Evolutionary conservation across 1,139 yeast genomes (phyloP).

Genomic region (Ogataea hybrid): DNA sequence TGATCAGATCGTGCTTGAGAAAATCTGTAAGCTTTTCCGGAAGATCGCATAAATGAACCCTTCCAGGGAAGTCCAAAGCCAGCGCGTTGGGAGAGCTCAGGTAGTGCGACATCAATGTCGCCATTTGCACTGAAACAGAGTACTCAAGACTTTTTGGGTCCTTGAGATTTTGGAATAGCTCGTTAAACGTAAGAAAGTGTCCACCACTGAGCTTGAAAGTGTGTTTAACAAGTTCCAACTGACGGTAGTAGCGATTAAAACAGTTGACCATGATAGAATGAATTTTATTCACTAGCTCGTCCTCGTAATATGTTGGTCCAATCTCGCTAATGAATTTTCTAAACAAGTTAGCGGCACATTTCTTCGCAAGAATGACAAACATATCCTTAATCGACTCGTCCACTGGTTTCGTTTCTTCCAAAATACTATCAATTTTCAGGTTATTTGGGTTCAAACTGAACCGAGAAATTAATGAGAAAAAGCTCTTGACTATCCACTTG

Average conservation of each 20-base stretch:
- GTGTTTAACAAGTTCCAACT: constrained; percentile 16
- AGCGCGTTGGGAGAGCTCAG: constrained; percentile 9
- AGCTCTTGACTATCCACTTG: constrained; percentile 21
- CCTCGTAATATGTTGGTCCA: constrained; percentile 11
- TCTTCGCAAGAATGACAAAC: constrained; percentile 13
- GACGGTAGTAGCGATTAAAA: constrained; percentile 19
- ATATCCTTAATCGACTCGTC: constrained; percentile 7
- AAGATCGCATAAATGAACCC: constrained; percentile 21
- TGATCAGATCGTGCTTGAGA: constrained; percentile 14
- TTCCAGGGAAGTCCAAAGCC: constrained; percentile 21
- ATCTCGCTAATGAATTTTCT: constrained; percentile 15
- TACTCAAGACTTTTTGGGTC: constrained; percentile 19
- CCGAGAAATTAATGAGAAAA: constrained; percentile 24
- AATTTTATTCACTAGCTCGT: constrained; percentile 11
- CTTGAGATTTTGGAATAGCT: constrained; percentile 6
- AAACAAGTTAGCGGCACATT: constrained; percentile 17
- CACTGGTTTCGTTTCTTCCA: constrained; percentile 10
- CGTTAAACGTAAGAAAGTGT: constrained; percentile 6
- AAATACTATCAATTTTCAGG: constrained; percentile 21
- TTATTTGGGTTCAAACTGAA: constrained; percentile 13
- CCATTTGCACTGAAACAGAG: constrained; percentile 17
- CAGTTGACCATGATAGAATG: constrained; percentile 20
- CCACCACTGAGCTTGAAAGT: constrained; percentile 20
- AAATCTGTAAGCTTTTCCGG: constrained; percentile 28
- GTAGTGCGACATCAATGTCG: constrained; percentile 10